A percentile compares a stretch with the other conserved stretches of the same genome.
Evolutionary conservation across 202 grass and related monocot species (phyloP).

Genomic region (Schoenoplectus triqueter): DNA sequence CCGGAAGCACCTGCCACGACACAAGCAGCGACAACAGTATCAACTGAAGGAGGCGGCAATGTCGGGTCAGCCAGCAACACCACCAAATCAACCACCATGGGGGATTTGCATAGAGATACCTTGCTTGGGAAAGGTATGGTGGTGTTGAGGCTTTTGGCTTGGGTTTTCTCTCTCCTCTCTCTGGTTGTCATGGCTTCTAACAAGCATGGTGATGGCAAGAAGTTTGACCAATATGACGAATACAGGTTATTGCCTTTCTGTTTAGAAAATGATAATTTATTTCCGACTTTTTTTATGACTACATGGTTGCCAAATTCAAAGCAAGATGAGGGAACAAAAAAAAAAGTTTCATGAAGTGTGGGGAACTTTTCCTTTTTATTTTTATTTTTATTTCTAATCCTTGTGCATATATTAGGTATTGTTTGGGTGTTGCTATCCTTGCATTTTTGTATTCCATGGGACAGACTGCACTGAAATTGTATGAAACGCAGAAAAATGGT

Average conservation of each 20-base stretch:
- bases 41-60: not conserved
- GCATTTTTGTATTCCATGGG: constrained; percentile 60
- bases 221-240: constrained; percentile 65
- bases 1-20: not conserved
- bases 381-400: not conserved
- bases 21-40: not conserved
- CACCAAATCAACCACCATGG: constrained; percentile 48
- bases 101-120: constrained; percentile 57
- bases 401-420: constrained; percentile 52
- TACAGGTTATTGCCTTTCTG: constrained; percentile 45
- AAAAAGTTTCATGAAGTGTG: not conserved
- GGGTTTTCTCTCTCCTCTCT: constrained; percentile 62
- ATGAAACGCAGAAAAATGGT: constrained; percentile 45
- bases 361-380: not conserved
- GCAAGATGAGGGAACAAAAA: not conserved
- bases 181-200: constrained; percentile 76
- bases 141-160: constrained; percentile 48
- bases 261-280: not conserved
- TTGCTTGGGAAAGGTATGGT: constrained; percentile 43
- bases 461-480: constrained; percentile 51
- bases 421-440: constrained; percentile 57
- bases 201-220: constrained; percentile 55
- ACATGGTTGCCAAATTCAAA: not conserved
- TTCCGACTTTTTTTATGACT: not conserved
- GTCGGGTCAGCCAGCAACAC: not conserved